Conservation (phyloP, 202 grass and related monocot species). For the Panicum virgatum region DNA sequence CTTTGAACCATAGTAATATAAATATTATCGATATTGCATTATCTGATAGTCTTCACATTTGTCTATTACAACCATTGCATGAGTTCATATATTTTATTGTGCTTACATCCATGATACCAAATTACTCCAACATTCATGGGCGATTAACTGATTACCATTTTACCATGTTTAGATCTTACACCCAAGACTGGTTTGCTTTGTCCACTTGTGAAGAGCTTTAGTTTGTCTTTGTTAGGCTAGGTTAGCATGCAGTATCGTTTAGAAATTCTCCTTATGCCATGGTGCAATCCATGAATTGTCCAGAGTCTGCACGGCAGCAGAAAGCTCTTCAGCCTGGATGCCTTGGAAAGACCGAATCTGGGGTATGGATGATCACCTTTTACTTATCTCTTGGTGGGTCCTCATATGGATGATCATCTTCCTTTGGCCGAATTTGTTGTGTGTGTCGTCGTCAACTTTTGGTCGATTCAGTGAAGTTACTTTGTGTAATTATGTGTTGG, state of each 20-base stretch:
- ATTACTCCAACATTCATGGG: background rate
- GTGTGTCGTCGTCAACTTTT: background rate
- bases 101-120: background rate
- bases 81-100: background rate
- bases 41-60: background rate
- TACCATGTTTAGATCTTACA: background rate
- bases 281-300: background rate
- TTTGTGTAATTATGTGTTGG: background rate
- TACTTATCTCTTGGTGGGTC: background rate
- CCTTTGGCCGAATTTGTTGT: background rate
- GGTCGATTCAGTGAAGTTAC: background rate
- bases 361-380: too few relatives aligned
- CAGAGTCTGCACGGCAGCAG: background rate
- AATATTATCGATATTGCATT: background rate
- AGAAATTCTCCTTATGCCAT: background rate
- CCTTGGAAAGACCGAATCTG: background rate
- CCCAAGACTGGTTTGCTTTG: background rate
- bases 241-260: background rate
- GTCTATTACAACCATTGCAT: background rate
- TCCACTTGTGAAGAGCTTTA: background rate
- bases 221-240: background rate
- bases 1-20: background rate
- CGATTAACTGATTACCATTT: background rate
- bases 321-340: background rate
- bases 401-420: background rate